phyloP scores from a whole-genome alignment of 345 rosid genomes.

The Carallia pectinifolia region DNA sequence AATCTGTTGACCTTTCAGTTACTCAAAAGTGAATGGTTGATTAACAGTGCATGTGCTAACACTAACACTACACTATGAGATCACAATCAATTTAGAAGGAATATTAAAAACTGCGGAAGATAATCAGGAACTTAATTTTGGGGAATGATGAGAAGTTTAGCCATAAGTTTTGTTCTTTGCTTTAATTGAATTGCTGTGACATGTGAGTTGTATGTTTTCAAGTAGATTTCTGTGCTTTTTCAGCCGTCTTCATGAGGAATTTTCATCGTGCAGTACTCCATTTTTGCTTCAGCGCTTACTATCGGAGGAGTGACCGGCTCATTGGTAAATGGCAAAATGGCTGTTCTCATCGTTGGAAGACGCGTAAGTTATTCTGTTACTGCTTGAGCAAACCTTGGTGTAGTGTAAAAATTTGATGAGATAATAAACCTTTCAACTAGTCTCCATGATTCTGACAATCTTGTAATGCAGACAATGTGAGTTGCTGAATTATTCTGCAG shows the following conservation, averaged over 20 bases:
- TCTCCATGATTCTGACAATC: neutral
- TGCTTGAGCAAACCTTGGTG: neutral
- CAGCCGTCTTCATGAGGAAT: neutral
- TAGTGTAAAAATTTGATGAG: too few species aligned
- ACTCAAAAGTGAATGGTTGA: neutral
- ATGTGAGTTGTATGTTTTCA: too few species aligned
- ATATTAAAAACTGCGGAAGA: too few species aligned
- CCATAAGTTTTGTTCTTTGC: too few species aligned
- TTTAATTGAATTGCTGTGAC: too few species aligned
- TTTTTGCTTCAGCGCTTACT: conserved; percentile 40
- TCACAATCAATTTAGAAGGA: too few species aligned
- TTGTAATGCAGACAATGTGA: conserved; percentile 52
- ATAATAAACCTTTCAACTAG: neutral
- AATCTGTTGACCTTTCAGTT: neutral
- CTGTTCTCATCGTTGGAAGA: conserved; percentile 39
- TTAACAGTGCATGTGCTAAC: too few species aligned
- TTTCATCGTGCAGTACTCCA: conserved; percentile 33
- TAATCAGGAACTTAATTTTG: too few species aligned
- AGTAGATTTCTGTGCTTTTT: too few species aligned
- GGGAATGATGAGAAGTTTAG: too few species aligned
- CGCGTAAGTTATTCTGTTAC: conserved; percentile 21
- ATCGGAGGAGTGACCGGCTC: conserved; percentile 37
- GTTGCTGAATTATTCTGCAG: conserved; percentile 44
- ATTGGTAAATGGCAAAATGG: conserved; percentile 29
- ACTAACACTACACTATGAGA: too few species aligned